Evolutionary conservation across 768 basidiomycete genomes (phyloP).

Genomic region (Leccinum pellstonianum): DNA sequence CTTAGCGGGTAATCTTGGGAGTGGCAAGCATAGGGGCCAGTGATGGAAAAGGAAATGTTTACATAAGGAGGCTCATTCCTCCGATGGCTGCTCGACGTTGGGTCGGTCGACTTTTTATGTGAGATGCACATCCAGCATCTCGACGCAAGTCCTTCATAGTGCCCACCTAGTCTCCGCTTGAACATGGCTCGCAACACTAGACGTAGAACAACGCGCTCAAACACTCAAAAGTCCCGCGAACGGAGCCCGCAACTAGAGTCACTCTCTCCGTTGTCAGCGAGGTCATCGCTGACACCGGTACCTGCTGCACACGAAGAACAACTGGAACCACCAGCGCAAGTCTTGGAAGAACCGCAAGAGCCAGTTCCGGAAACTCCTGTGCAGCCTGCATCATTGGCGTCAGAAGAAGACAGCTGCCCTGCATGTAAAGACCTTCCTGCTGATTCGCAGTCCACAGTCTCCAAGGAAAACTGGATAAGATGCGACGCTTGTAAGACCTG

Average conservation of each 20-base stretch:
- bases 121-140: conserved; percentile 11
- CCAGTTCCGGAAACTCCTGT: conserved; percentile 11
- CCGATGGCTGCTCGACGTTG: conserved; percentile 1
- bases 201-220: conserved; percentile 43
- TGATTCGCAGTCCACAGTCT: conserved; percentile 36
- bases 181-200: conserved; percentile 43
- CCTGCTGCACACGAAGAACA: conserved; percentile 23
- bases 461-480: conserved; percentile 77
- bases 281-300: conserved; percentile 31
- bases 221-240: conserved; percentile 36
- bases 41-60: conserved; percentile 19
- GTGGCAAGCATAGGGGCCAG: too few relatives aligned
- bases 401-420: conserved; percentile 44
- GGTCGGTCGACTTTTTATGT: conserved; percentile 12
- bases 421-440: conserved; percentile 44
- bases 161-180: conserved; percentile 6
- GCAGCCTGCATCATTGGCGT: conserved; percentile 9
- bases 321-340: conserved; percentile 14
- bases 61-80: conserved; percentile 22
- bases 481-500: conserved; percentile 81
- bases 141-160: conserved; percentile 10
- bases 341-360: conserved; percentile 16
- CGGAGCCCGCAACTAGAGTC: conserved; percentile 32
- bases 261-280: conserved; percentile 30
- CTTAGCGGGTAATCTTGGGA: too few relatives aligned